Evolutionary conservation across 2,329 filamentous ascomycete genomes (phyloP), one percentile per base, ranked within the genome.

Genomic region (Plectosphaerella sp.): DNA sequence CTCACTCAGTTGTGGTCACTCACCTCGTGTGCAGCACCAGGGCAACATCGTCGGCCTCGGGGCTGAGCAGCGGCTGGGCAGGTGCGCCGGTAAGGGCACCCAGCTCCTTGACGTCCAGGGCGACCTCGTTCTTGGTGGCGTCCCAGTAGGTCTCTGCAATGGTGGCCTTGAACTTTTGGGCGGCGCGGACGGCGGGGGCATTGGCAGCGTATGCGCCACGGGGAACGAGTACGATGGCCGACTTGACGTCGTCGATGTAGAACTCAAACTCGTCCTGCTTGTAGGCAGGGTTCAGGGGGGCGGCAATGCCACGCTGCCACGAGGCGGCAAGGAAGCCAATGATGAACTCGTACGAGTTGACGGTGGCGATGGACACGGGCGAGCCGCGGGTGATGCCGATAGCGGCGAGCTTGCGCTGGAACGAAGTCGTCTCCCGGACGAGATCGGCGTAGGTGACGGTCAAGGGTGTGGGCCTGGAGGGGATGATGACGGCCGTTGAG

Each of bases 251-350:
- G 58, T 91, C 87, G 63, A 96, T 93, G 70, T 94, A 95, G 71
- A 95, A 95, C 67, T 94, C 90, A 67, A 93, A 94, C 69, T 95
- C 90, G 52, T 86, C 86, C 70, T 94, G 89, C 74, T 92, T 95
- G 76, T 95, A 95, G 45, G 86, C 87, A 41, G 90, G 84, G 69
- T 96, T 95, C 58, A 96, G 75, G n/a, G 90, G 91, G 3, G 91
- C 91, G 8, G 90, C 90, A 60, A 94, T 87, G 28, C 78, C 88
- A 62, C 91, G 82, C 73, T 94, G 90, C 83, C 87, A 91, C n/a
- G 89, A 83, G 16, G 85, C 80, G n/a, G 89, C 90, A 45, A 95
- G 80, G 71, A 95, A 96, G 2, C 89, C 85, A 52, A 94, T 84
- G 65, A 95, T 88, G 72, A 95, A 94, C 68, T 92, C 89, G 70